Conservation (phyloP, 1,139 yeast species). For the Entelexis sorbosivorans region DNA sequence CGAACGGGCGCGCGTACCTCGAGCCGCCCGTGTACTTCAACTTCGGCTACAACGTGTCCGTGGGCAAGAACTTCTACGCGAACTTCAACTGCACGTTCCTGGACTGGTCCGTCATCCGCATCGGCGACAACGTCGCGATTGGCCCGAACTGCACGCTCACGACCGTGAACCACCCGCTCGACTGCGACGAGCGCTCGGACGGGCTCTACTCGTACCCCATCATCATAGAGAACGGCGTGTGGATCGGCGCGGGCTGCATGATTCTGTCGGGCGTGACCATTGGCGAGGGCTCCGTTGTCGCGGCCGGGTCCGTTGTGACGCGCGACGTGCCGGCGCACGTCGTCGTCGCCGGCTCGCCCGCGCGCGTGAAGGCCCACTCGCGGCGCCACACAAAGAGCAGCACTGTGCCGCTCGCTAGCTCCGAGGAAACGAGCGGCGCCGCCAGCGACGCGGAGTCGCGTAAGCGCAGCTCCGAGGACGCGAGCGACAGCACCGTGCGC, state of each 20-base stretch:
- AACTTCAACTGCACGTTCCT: slow-evolving; percentile 42
- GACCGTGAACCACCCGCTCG: slow-evolving; percentile 56
- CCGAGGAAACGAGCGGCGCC: neutral
- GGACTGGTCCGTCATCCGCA: slow-evolving; percentile 47
- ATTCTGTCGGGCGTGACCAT: slow-evolving; percentile 56
- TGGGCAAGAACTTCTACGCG: slow-evolving; percentile 35
- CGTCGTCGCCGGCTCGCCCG: slow-evolving; percentile 53
- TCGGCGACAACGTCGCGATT: slow-evolving; percentile 49
- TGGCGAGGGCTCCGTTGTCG: slow-evolving; percentile 53
- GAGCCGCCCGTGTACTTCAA: slow-evolving; percentile 47
- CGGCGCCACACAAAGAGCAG: too few relatives aligned
- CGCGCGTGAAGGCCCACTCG: slow-evolving; percentile 31
- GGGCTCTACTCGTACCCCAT: slow-evolving; percentile 39
- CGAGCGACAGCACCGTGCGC: neutral
- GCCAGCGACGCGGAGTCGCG: too few relatives aligned
- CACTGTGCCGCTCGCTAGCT: too few relatives aligned
- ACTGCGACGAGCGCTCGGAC: slow-evolving; percentile 37
- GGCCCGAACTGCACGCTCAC: slow-evolving; percentile 55
- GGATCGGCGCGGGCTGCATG: slow-evolving; percentile 49
- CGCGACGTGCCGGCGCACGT: slow-evolving; percentile 44
- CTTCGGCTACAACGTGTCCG: slow-evolving; percentile 43
- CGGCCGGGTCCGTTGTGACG: slow-evolving; percentile 55
- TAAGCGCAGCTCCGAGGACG: too few relatives aligned
- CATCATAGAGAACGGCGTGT: slow-evolving; percentile 49
- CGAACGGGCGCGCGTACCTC: slow-evolving; percentile 34